A percentile compares a stretch with the other conserved stretches of the same genome.
phyloP scores from a whole-genome alignment of 768 basidiomycete genomes.

The Fomitopsis serialis region DNA sequence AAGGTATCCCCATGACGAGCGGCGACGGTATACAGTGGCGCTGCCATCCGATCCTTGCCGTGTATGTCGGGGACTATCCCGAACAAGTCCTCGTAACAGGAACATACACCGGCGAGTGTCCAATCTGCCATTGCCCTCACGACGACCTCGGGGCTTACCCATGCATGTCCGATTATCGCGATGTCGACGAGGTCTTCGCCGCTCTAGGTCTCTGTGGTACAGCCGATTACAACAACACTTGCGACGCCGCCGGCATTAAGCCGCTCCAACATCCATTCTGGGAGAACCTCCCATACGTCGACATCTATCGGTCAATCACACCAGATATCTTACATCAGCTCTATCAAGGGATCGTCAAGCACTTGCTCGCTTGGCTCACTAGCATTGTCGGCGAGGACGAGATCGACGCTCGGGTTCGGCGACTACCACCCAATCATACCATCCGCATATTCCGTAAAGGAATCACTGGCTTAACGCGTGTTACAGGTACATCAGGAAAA shows the following conservation, averaged over 20 bases:
- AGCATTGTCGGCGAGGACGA: too few species aligned
- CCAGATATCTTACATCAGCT: conserved; percentile 27
- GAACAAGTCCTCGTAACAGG: conserved; percentile 20
- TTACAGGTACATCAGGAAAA: too few species aligned
- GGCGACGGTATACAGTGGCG: conserved; percentile 16
- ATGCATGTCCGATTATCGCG: not conserved
- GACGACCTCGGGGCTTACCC: conserved; percentile 8
- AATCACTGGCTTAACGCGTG: too few species aligned
- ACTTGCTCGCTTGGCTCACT: too few species aligned
- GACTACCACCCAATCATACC: too few species aligned
- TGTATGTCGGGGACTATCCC: conserved; percentile 18
- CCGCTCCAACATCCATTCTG: conserved; percentile 20
- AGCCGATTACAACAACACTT: conserved; percentile 7
- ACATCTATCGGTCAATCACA: conserved; percentile 21
- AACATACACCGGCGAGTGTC: conserved; percentile 16
- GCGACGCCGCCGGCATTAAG: conserved; percentile 14
- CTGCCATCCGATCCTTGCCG: conserved; percentile 20
- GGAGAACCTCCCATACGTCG: conserved; percentile 17
- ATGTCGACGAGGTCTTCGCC: conserved; percentile 2
- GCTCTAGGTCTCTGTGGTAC: conserved; percentile 2
- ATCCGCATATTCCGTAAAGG: too few species aligned
- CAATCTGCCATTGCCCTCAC: conserved; percentile 8
- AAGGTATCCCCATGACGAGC: conserved; percentile 8
- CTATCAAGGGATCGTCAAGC: conserved; percentile 25
- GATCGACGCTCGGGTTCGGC: too few species aligned